phyloP scores from a whole-genome alignment of 2,329 filamentous ascomycete species.

The Neophaeococcomyces aloes region DNA sequence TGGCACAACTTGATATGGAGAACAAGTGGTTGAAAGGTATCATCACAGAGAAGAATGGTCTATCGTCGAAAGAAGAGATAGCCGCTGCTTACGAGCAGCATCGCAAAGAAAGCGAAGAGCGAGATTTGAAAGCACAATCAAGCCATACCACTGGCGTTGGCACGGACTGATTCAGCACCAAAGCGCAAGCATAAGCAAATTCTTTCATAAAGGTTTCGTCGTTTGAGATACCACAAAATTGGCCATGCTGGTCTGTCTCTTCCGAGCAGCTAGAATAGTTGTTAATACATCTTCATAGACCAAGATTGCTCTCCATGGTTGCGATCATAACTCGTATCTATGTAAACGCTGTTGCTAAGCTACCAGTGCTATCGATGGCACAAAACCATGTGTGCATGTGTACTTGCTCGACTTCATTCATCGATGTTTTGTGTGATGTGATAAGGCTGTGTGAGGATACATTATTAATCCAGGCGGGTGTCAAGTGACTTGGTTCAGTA shows the following conservation, averaged over 20 bases:
- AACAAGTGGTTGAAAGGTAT: constrained; percentile 74
- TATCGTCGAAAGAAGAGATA: constrained; percentile 32
- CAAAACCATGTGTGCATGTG: too few relatives aligned
- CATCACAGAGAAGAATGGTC: constrained; percentile 68
- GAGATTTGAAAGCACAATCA: constrained; percentile 15
- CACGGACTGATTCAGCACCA: constrained; percentile 14
- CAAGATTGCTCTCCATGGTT: too few relatives aligned
- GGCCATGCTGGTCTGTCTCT: background rate
- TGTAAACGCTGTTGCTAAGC: too few relatives aligned
- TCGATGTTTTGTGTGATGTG: too few relatives aligned
- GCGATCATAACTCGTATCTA: background rate
- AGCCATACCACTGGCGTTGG: constrained; percentile 23
- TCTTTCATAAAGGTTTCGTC: background rate
- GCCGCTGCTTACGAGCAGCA: constrained; percentile 32
- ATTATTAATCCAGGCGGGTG: background rate
- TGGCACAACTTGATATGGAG: constrained; percentile 69
- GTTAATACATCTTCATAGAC: too few relatives aligned
- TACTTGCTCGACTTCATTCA: too few relatives aligned
- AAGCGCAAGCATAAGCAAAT: constrained; percentile 7
- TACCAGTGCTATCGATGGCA: too few relatives aligned
- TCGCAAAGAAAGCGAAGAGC: constrained; percentile 26
- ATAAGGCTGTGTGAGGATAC: background rate
- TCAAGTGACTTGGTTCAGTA: too few relatives aligned
- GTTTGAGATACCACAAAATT: background rate
- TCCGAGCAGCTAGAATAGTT: background rate